Evolutionary conservation across 176 grass and related monocot genomes (phyloP), one percentile per base, ranked within the genome.

Genomic region (Triticum urartu): DNA sequence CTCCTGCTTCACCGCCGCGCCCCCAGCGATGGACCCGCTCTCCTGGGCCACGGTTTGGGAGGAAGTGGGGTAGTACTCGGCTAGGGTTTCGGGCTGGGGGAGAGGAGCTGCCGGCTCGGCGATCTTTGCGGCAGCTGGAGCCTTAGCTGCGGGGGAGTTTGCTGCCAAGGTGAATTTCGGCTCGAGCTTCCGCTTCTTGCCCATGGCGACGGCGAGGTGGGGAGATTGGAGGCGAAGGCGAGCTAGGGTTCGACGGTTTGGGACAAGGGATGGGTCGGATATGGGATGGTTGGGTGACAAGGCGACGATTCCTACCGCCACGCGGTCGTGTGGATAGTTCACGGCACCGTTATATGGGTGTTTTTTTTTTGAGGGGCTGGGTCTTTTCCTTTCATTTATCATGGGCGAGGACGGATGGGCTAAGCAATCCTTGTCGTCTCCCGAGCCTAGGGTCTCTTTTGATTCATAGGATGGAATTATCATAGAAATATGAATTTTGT

Each of bases 131-230:
- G 64, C 48, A n/a, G 68, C 79, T 21, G 83, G 64, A 9, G 83
- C 76, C 34, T 25, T 79, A 0, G 81, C 63, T 11, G 72, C 52
- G 56, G 81, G 38, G 45, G 73, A 72, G 68, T 62, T 70, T 11
- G 64, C 64, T 7, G 75, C 47, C 25, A 68, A 60, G n/a, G 32
- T 64, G n/a, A 50, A 18, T 36, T 64, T 89, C 17, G 76, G 18
- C 38, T 73, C 79, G 25, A 98, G 86, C 96, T 98, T 98, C 85
- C 96, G 87, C 87, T 95, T 98, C 84, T 98, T 98, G 48, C 84
- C 93, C 96, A 98, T 98, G 87, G 88, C 80, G 42, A 74, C 9
- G 36, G 60, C 38, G 68, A 45, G 40, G 54, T 24, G 50, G 17
- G 28, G 63, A 20, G 11, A 60, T 81, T 30, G 15, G 86, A n/a